A percentile compares a stretch with the other conserved stretches of the same genome.
phyloP scores from a whole-genome alignment of 2,329 filamentous ascomycete genomes.

The Fusarium protoensiforme region DNA sequence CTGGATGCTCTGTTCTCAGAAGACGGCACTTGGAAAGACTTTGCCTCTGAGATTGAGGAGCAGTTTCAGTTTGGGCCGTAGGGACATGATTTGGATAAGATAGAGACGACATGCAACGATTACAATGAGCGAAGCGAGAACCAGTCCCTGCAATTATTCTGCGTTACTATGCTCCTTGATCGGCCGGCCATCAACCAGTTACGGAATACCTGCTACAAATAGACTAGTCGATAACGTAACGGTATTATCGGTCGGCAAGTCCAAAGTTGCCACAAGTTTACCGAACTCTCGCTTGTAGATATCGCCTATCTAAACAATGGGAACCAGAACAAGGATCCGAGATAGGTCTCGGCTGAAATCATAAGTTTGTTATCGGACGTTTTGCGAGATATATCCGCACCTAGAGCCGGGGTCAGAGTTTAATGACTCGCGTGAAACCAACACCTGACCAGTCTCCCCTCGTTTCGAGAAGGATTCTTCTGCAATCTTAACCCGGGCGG shows the following conservation, averaged over 20 bases:
- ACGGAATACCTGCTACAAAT: neutral
- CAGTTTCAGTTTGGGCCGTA: constrained; percentile 34
- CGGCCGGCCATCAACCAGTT: neutral
- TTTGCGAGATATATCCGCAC: neutral
- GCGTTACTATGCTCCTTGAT: neutral
- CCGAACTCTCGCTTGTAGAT: neutral
- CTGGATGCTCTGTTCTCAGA: constrained; percentile 39
- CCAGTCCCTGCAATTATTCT: neutral
- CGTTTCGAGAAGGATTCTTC: neutral
- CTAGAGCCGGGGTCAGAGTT: neutral
- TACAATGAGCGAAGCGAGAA: neutral
- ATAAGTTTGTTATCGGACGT: neutral
- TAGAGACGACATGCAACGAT: neutral
- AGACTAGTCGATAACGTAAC: neutral
- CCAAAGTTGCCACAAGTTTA: neutral
- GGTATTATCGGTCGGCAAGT: neutral
- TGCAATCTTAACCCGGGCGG: neutral
- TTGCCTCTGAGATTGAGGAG: constrained; percentile 44
- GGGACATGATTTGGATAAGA: neutral
- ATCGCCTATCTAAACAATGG: neutral
- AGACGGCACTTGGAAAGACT: constrained; percentile 39
- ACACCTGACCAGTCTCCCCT: neutral
- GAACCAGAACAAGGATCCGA: neutral
- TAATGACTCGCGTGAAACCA: neutral
- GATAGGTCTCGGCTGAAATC: neutral